Percentiles rank a stretch among this genome's conserved stretches.
These are phyloP conservation scores for Grifola frondosa DNA, from an alignment of 1,284 basidiomycete genomes.

Conservation along the genomic window DNA sequence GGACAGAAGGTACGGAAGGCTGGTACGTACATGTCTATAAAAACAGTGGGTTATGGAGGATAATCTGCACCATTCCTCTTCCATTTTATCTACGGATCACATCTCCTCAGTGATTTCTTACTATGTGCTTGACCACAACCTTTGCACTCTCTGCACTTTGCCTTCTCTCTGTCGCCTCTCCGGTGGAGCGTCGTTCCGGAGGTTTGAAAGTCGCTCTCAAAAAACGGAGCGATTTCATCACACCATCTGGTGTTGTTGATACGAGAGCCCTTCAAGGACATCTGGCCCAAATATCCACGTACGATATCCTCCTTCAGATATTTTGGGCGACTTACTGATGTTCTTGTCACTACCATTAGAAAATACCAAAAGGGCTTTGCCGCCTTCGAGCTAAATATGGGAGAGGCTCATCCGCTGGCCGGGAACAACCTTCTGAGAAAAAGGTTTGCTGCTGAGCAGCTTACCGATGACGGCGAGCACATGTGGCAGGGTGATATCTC, in stretches of 20 bases:
- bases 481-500: slow-evolving; percentile 31
- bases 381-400: slow-evolving; percentile 23
- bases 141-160: slow-evolving; percentile 16
- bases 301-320: slow-evolving; percentile 1
- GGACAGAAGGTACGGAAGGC: too few species aligned
- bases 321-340: not conserved
- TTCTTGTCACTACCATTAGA: slow-evolving; percentile 6
- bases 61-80: too few species aligned
- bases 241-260: slow-evolving; percentile 7
- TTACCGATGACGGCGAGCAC: slow-evolving; percentile 16
- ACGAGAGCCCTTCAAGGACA: slow-evolving; percentile 12
- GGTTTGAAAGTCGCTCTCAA: slow-evolving; percentile 10
- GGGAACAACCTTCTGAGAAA: slow-evolving; percentile 1
- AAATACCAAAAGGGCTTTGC: slow-evolving; percentile 19
- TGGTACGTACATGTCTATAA: too few species aligned
- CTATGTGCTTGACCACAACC: slow-evolving; percentile 17
- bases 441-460: slow-evolving; percentile 14
- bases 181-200: slow-evolving; percentile 11
- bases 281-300: slow-evolving; percentile 7
- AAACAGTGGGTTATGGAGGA: too few species aligned
- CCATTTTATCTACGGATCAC: too few species aligned
- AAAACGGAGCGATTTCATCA: slow-evolving; percentile 6
- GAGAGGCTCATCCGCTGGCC: slow-evolving; percentile 19
- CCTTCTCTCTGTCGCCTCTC: slow-evolving; percentile 12
- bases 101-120: too few species aligned